Percentiles rank a stretch among this genome's conserved stretches.
phyloP scores from a whole-genome alignment of 495 filamentous ascomycete genomes.

The Annulohypoxylon maeteangense region DNA sequence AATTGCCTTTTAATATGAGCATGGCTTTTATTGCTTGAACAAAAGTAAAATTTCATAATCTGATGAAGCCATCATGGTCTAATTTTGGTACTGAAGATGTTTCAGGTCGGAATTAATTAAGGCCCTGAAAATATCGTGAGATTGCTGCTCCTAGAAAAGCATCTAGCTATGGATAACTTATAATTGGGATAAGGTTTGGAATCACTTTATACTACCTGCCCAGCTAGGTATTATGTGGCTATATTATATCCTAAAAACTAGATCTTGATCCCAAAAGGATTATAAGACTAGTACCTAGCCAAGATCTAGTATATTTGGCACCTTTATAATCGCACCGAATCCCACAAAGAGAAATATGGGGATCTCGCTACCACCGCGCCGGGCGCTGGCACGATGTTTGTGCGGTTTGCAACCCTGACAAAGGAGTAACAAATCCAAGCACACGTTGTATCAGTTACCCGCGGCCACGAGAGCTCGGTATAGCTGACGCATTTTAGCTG shows the following conservation, averaged over 20 bases:
- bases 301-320: not conserved
- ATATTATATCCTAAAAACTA: not conserved
- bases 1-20: not conserved
- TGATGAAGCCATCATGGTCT: not conserved
- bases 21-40: not conserved
- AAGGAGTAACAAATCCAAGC: conserved; percentile 29
- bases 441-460: conserved; percentile 30
- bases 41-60: not conserved
- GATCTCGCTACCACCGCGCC: conserved; percentile 30
- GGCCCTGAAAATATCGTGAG: not conserved
- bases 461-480: conserved; percentile 15
- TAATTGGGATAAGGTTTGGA: not conserved
- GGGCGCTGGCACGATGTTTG: conserved; percentile 23
- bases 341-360: conserved; percentile 14
- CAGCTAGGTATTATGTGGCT: not conserved
- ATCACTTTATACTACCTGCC: not conserved
- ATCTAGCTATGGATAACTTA: not conserved
- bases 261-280: not conserved
- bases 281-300: not conserved
- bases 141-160: not conserved
- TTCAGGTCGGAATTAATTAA: not conserved
- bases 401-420: conserved; percentile 33
- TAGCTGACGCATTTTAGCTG: conserved; percentile 19
- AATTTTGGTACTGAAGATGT: not conserved
- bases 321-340: not conserved